phyloP scores from a whole-genome alignment of 139 green algal species.

The Gonium pectorale region DNA sequence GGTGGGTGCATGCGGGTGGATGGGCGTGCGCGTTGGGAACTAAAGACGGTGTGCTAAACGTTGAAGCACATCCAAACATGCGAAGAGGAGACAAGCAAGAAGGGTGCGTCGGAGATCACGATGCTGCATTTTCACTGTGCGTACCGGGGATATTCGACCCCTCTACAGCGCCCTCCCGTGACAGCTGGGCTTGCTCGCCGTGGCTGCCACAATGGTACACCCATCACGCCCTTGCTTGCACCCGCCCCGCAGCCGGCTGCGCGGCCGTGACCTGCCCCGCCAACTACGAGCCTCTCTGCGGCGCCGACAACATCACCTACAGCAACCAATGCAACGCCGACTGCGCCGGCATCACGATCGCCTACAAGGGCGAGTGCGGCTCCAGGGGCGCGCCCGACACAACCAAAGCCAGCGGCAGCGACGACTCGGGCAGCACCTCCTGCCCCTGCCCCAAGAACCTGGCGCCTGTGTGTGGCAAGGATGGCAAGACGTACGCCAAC shows the following conservation, averaged over 20 bases:
- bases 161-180: too few species aligned
- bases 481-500: slow-evolving; percentile 42
- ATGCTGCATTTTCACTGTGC: too few species aligned
- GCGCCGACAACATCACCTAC: not conserved
- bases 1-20: not conserved
- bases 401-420: too few species aligned
- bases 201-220: not conserved
- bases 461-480: not conserved
- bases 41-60: not conserved
- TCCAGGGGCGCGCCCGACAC: too few species aligned
- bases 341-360: not conserved
- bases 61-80: too few species aligned
- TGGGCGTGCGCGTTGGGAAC: not conserved
- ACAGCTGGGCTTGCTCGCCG: not conserved
- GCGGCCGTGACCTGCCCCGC: slow-evolving; percentile 9
- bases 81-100: too few species aligned
- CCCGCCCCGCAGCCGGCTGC: not conserved
- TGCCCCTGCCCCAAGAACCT: slow-evolving; percentile 39
- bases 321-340: not conserved
- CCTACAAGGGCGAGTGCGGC: not conserved
- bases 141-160: too few species aligned
- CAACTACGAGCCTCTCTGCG: slow-evolving; percentile 1
- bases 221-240: not conserved
- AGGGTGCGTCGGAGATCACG: too few species aligned
- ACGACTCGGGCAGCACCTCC: not conserved